Evolutionary conservation across 306 rosid genomes (phyloP).

Genomic region (Castanea crenata): DNA sequence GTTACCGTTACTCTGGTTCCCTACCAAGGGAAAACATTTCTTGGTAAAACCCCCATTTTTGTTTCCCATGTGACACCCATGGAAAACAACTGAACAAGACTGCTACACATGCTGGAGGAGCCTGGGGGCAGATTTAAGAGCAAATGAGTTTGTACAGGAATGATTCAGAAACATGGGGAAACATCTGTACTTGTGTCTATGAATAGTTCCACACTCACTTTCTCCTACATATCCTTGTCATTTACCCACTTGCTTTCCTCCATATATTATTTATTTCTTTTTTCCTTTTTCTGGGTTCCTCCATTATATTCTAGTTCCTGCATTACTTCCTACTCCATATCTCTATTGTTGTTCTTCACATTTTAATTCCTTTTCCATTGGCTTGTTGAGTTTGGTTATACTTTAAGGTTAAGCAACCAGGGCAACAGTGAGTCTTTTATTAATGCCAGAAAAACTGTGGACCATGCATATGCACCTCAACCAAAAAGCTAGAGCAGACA

Average conservation of each 20-base stretch:
- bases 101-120: neutral
- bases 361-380: neutral
- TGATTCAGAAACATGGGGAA: neutral
- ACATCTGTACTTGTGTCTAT: neutral
- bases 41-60: slow-evolving; percentile 3
- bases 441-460: neutral
- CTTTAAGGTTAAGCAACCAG: neutral
- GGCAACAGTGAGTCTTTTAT: neutral
- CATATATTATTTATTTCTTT: no score
- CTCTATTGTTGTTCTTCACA: neutral
- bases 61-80: neutral
- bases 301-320: neutral
- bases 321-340: neutral
- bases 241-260: neutral
- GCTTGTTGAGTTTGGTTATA: neutral
- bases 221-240: neutral
- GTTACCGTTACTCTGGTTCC: neutral
- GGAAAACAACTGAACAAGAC: neutral
- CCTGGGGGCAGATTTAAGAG: neutral
- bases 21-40: neutral
- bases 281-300: no score
- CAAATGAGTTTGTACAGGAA: neutral
- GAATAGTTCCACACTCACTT: neutral
- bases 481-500: neutral
- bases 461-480: neutral